Percentiles rank a stretch among this genome's conserved stretches.
Evolutionary conservation across 305 asterid species (phyloP).

Genomic region (Solanum hybrid): DNA sequence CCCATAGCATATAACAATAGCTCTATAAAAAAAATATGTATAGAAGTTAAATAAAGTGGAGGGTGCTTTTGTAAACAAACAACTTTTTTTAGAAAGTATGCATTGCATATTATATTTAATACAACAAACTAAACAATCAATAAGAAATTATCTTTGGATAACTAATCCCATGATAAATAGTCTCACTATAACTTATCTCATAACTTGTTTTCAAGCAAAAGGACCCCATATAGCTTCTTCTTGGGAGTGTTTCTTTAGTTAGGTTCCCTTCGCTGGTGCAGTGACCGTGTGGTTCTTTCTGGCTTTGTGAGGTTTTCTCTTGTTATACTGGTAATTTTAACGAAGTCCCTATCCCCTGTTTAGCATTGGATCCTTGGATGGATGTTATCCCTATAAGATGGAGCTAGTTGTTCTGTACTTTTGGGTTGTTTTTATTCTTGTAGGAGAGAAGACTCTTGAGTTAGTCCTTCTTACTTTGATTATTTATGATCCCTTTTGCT

Average conservation of each 20-base stretch:
- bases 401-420: not conserved
- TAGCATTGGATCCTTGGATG: not conserved
- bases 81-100: not conserved
- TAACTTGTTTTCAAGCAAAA: not conserved
- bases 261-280: not conserved
- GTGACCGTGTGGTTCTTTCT: not conserved
- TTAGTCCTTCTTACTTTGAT: too few relatives aligned
- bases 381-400: not conserved
- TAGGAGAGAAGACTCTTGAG: too few relatives aligned
- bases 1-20: not conserved
- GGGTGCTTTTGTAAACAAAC: not conserved
- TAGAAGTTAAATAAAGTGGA: not conserved
- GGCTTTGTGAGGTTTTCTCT: not conserved
- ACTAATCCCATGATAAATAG: not conserved
- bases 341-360: not conserved
- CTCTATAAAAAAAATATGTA: not conserved
- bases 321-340: not conserved
- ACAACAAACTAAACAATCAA: not conserved
- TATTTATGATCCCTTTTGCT: too few relatives aligned
- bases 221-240: too few relatives aligned
- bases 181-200: not conserved
- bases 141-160: not conserved
- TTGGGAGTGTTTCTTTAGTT: too few relatives aligned
- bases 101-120: not conserved
- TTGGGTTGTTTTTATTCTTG: too few relatives aligned